These are phyloP conservation scores for Penicillium arizonense DNA, from an alignment of 495 filamentous ascomycete genomes.

Conservation along the genomic window DNA sequence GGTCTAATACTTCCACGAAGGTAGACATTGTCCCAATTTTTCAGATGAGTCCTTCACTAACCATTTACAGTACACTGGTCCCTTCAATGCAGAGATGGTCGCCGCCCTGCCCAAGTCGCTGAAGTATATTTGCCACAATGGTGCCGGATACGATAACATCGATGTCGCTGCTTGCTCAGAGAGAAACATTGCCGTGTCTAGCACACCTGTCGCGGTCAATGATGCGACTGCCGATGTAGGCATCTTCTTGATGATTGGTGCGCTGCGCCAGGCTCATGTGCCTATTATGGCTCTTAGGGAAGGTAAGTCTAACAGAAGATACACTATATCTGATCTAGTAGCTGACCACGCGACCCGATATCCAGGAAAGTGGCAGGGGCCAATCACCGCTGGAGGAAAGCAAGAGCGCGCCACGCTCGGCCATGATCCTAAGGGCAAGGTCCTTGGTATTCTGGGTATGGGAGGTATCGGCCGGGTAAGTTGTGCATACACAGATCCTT, in stretches of 20 bases:
- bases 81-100: constrained; percentile 59
- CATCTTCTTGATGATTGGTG: constrained; percentile 70
- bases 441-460: constrained; percentile 80
- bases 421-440: constrained; percentile 68
- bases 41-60: neutral
- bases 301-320: constrained; percentile 32
- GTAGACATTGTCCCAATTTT: constrained; percentile 26
- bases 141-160: constrained; percentile 82
- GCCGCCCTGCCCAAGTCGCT: constrained; percentile 60
- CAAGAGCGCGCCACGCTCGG: constrained; percentile 43
- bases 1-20: constrained; percentile 58
- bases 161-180: constrained; percentile 67
- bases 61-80: constrained; percentile 53
- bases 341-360: constrained; percentile 7
- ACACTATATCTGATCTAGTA: neutral
- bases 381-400: constrained; percentile 12
- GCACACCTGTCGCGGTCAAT: constrained; percentile 66
- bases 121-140: constrained; percentile 82
- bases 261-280: constrained; percentile 63
- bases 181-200: constrained; percentile 61
- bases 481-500: neutral
- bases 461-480: constrained; percentile 70
- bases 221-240: constrained; percentile 70
- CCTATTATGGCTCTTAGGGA: constrained; percentile 59
- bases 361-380: constrained; percentile 49